Percentiles rank a stretch among this genome's conserved stretches.
Conservation (phyloP, 441 rosid genomes). For the Raphanus hybrid region DNA sequence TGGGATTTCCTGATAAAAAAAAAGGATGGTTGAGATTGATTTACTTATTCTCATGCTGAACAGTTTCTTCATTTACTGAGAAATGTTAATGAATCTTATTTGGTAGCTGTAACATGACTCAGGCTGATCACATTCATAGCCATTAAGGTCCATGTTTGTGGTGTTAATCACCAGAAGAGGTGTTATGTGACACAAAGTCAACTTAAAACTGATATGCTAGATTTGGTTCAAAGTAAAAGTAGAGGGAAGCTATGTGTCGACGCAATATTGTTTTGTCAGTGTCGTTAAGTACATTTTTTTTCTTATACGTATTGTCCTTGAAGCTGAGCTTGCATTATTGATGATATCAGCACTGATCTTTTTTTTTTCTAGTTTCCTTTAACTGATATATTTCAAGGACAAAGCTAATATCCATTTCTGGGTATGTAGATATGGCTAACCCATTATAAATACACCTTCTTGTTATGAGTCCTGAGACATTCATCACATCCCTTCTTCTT, state of each 20-base stretch:
- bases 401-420: constrained; percentile 36
- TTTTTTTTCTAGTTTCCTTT: constrained; percentile 26
- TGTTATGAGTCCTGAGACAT: constrained; percentile 35
- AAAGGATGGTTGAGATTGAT: constrained; percentile 49
- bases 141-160: constrained; percentile 11
- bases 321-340: constrained; percentile 47
- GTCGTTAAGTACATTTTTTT: constrained; percentile 21
- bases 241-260: constrained; percentile 23
- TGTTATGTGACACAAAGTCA: constrained; percentile 26
- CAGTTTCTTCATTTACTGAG: constrained; percentile 36
- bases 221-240: constrained; percentile 25
- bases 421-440: constrained; percentile 29
- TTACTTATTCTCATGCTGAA: constrained; percentile 30
- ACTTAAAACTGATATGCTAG: constrained; percentile 23
- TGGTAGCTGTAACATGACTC: constrained; percentile 33
- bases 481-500: constrained; percentile 26
- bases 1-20: constrained; percentile 42
- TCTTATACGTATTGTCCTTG: constrained; percentile 45
- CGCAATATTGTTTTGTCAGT: constrained; percentile 28
- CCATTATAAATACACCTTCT: constrained; percentile 49
- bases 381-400: constrained; percentile 41
- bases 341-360: constrained; percentile 50
- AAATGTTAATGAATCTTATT: constrained; percentile 28
- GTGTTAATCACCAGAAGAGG: constrained; percentile 18
- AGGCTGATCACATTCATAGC: constrained; percentile 29